phyloP scores from a whole-genome alignment of 2,329 filamentous ascomycete species.

The Aspergillus ruber region DNA sequence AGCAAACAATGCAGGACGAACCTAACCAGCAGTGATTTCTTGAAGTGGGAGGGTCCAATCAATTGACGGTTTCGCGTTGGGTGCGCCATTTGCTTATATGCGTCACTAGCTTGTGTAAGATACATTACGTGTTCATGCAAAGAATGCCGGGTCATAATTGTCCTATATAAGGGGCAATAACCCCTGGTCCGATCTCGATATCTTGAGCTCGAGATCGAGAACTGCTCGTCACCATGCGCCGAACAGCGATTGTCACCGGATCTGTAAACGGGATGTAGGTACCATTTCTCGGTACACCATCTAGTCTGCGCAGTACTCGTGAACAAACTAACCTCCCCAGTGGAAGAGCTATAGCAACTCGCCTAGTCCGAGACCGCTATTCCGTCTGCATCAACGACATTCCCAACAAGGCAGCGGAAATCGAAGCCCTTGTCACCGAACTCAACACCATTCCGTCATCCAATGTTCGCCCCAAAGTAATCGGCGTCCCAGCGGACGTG shows the following conservation, averaged over 20 bases:
- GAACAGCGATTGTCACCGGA: slow-evolving; percentile 36
- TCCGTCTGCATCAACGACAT: slow-evolving; percentile 61
- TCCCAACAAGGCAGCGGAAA: slow-evolving; percentile 44
- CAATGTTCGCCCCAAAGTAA: slow-evolving; percentile 25
- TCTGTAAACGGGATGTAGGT: slow-evolving; percentile 36
- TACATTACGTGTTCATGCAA: too few species aligned
- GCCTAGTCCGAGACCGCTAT: slow-evolving; percentile 60
- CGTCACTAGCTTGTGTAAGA: too few species aligned
- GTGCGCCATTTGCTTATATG: too few species aligned
- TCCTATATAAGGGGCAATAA: too few species aligned
- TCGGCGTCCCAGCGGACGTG: slow-evolving; percentile 56
- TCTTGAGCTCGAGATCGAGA: too few species aligned
- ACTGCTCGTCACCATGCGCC: not conserved
- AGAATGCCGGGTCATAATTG: too few species aligned
- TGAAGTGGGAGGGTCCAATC: too few species aligned
- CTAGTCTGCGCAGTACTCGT: not conserved
- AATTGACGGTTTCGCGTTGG: too few species aligned
- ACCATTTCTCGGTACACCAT: not conserved
- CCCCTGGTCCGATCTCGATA: too few species aligned
- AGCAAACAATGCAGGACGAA: too few species aligned
- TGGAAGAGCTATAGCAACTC: slow-evolving; percentile 44
- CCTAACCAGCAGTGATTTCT: too few species aligned
- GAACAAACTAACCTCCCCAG: slow-evolving; percentile 5
- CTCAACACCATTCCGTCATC: slow-evolving; percentile 9
- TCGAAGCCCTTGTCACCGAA: slow-evolving; percentile 41